These are phyloP conservation scores for Diatrype stigma DNA, from an alignment of 2,329 filamentous ascomycete genomes.

Conservation along the genomic window DNA sequence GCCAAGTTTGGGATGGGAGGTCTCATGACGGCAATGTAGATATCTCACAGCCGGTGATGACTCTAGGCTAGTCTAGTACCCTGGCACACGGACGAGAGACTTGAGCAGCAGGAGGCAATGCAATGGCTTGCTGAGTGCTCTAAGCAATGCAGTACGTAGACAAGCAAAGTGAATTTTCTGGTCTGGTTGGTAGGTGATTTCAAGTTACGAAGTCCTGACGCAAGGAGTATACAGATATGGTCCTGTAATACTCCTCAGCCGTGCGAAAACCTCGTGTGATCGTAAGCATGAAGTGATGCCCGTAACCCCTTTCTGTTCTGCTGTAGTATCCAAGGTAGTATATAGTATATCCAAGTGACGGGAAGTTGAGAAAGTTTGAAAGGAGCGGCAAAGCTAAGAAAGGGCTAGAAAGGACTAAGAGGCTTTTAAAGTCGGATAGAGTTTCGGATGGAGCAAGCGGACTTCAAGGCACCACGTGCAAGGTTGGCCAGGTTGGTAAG, in stretches of 20 bases:
- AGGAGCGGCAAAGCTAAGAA: neutral
- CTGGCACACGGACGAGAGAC: conserved; percentile 2
- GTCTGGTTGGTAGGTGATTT: neutral
- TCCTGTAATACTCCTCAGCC: conserved; percentile 61
- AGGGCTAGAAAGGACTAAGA: neutral
- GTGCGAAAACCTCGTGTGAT: conserved; percentile 37
- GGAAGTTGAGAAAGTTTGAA: neutral
- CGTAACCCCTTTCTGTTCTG: conserved; percentile 3
- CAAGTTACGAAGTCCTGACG: conserved; percentile 46
- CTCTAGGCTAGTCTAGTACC: too few species aligned
- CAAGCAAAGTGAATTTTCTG: neutral
- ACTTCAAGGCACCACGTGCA: neutral
- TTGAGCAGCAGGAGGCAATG: too few species aligned
- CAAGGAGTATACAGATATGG: conserved; percentile 59
- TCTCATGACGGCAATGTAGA: conserved; percentile 40
- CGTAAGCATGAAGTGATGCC: conserved; percentile 31
- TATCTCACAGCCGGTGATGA: neutral
- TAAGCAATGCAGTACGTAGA: too few species aligned
- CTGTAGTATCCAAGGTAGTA: neutral
- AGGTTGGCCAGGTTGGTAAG: too few species aligned
- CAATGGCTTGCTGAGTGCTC: too few species aligned
- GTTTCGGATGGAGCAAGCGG: neutral
- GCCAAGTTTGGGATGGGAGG: conserved; percentile 59
- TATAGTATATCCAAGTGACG: neutral
- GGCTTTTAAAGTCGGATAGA: neutral